Percentiles rank a stretch among this genome's conserved stretches.
Conservation (phyloP, 2,329 filamentous ascomycete species). For the Fragosphaeria purpurea region DNA sequence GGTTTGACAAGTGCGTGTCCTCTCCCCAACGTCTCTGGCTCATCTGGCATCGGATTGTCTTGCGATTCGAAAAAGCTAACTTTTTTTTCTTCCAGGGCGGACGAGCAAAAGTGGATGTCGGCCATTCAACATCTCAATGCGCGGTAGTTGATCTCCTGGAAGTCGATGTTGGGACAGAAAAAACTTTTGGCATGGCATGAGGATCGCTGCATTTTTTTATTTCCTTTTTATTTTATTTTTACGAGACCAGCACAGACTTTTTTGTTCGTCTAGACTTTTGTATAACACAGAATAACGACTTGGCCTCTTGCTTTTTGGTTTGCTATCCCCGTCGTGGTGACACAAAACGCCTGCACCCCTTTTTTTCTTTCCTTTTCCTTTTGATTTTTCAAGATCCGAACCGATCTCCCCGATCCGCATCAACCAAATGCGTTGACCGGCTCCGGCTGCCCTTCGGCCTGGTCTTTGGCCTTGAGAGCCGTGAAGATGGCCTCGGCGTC, state of each 20-base stretch:
- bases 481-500: slow-evolving; percentile 36
- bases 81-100: slow-evolving; percentile 29
- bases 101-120: slow-evolving; percentile 80
- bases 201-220: too few relatives aligned
- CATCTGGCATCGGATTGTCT: background rate
- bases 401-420: background rate
- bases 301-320: too few relatives aligned
- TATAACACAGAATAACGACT: too few relatives aligned
- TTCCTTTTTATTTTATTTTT: too few relatives aligned
- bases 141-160: background rate
- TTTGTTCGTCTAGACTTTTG: too few relatives aligned
- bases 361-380: background rate
- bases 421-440: slow-evolving; percentile 3
- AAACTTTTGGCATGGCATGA: too few relatives aligned
- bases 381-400: background rate
- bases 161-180: too few relatives aligned
- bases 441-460: background rate
- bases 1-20: slow-evolving; percentile 60
- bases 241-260: too few relatives aligned
- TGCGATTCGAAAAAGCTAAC: slow-evolving; percentile 12
- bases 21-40: background rate
- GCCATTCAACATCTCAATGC: slow-evolving; percentile 49
- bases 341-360: background rate
- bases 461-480: slow-evolving; percentile 29
- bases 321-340: too few relatives aligned